These are phyloP conservation scores for Clonostachys sp. DNA, from an alignment of 2,329 filamentous ascomycete genomes.

Conservation along the genomic window DNA sequence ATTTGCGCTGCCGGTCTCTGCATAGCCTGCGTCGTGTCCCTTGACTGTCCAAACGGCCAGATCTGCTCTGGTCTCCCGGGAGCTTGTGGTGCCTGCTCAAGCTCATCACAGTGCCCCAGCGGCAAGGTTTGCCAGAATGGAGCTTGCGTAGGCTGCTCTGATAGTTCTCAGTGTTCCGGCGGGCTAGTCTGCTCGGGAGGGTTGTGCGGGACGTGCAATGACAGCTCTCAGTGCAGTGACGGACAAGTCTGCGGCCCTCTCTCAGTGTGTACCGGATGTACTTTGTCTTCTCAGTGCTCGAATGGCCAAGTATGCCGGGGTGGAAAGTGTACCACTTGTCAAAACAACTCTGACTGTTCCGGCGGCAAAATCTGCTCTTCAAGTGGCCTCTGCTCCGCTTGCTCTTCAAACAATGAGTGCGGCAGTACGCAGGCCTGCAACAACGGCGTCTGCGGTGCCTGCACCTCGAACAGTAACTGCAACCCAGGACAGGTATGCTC, in stretches of 20 bases:
- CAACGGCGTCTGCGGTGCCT: background rate
- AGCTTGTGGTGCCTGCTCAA: slow-evolving; percentile 4
- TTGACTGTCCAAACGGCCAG: slow-evolving; percentile 1
- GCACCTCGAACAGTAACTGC: background rate
- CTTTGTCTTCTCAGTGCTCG: background rate
- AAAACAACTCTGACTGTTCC: no score
- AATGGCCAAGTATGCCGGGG: background rate
- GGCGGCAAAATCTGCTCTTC: no score
- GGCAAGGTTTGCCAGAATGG: slow-evolving; percentile 5
- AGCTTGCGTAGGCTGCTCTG: background rate
- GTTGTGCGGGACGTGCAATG: background rate
- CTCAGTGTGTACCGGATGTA: background rate
- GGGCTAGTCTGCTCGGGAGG: no score
- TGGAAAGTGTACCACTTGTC: background rate
- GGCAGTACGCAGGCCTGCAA: background rate
- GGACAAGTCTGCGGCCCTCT: slow-evolving; percentile 5
- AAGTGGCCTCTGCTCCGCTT: background rate
- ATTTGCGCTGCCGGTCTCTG: slow-evolving; percentile 2
- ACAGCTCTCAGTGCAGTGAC: slow-evolving; percentile 1
- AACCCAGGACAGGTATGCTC: background rate
- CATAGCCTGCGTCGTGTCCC: background rate
- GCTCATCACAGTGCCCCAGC: slow-evolving; percentile 1
- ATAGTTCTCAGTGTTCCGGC: no score
- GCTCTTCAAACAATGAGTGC: background rate
- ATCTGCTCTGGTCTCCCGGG: slow-evolving; percentile 5